Evolutionary conservation across 345 rosid species (phyloP).

Genomic region (Bruguiera sexangula): DNA sequence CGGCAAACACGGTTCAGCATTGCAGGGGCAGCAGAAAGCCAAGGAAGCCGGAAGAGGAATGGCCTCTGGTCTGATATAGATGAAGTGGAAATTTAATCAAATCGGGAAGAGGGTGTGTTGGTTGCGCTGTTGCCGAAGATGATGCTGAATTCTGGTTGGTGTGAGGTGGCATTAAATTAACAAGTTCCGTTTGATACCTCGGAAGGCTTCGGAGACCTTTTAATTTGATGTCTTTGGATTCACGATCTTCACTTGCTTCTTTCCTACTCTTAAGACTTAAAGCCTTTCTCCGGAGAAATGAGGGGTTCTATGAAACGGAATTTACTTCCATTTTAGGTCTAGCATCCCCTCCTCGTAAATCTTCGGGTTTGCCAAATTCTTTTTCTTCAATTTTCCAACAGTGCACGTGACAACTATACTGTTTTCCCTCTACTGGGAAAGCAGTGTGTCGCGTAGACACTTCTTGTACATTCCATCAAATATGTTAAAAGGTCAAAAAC

Average conservation of each 20-base stretch:
- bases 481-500: too few species aligned
- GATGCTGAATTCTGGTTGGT: background rate
- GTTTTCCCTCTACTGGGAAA: background rate
- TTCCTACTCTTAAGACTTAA: conserved; percentile 19
- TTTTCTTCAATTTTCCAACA: background rate
- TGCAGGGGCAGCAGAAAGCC: too few species aligned
- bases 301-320: conserved; percentile 14
- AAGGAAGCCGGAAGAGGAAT: conserved; percentile 57
- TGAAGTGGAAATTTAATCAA: background rate
- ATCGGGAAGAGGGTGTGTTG: background rate
- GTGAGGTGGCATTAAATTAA: conserved; percentile 9
- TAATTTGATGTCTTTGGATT: conserved; percentile 10
- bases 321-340: conserved; percentile 34
- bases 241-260: conserved; percentile 16
- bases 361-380: conserved; percentile 1
- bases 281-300: conserved; percentile 9
- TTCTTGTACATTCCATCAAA: too few species aligned
- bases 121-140: background rate
- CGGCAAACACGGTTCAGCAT: too few species aligned
- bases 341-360: conserved; percentile 27
- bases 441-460: too few species aligned
- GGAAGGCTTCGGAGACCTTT: conserved; percentile 16
- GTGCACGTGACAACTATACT: background rate
- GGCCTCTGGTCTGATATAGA: conserved; percentile 41
- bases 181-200: conserved; percentile 26